Base-by-base conservation (phyloP, 441 rosid genomes). In the Erysimum pusillum region DNA sequence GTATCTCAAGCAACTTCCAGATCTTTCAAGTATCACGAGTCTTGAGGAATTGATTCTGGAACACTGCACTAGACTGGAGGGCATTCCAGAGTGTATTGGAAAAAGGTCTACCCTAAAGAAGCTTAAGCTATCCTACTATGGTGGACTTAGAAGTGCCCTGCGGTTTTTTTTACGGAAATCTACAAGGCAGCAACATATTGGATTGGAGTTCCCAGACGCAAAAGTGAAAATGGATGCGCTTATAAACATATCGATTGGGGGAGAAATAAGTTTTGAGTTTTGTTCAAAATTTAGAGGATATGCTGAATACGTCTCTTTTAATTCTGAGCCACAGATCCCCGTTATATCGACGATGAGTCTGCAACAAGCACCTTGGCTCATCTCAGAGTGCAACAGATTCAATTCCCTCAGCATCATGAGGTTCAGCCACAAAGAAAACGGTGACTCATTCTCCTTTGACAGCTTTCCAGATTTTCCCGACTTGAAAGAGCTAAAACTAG, bases 221-320 rank as follows among this genome's bases (percentile, higher is more conserved):
- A n/a, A 52, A 28, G 73, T 69, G 9, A 13, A 41, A 56, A 41
- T 56, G 63, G 42, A 54, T 6, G 49, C 48, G 56, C 66, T 58
- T 58, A 6, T 14, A 6, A 58, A 70, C 9, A 7, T 70, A 45
- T 70, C 74, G 14, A 70, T 71, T 6, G 67, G 1, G 35, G 75
- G 75, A 56, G 31, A 71, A 10, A n/a, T 61, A 20, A 48, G 9
- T 0, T 71, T 71, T 46, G 48, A 46, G 14, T 48, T 57, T 17
- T 4, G 15, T 32, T 17, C 65, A 32, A 9, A 15, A 7, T 58
- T 49, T 45, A 25, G 31, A 60, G 76, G 76, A 36, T 13, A 7
- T 62, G 68, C 68, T n/a, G 76, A 71, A 14, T 49, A 71, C 60
- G 7, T 71, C 39, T 71, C 68, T 3, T 48, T 48, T 13, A 48